Conservation (phyloP, 495 filamentous ascomycete genomes). For the Penicillium atrosanguineum region DNA sequence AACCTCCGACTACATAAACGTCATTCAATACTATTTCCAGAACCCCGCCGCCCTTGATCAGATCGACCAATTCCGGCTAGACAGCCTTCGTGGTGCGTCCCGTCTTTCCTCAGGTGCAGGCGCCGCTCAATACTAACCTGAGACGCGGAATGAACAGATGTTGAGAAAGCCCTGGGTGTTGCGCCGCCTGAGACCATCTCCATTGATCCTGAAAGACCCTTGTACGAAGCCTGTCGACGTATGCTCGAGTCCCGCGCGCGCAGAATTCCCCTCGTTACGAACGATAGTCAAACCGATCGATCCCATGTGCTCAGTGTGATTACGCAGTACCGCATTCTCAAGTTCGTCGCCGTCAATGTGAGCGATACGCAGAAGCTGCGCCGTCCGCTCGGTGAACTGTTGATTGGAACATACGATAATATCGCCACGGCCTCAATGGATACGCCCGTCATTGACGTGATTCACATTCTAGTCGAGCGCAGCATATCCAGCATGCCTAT, state of each 20-base stretch:
- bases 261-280: conserved; percentile 89
- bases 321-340: conserved; percentile 96
- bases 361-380: conserved; percentile 83
- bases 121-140: conserved; percentile 13
- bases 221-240: conserved; percentile 92
- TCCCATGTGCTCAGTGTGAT: conserved; percentile 94
- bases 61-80: conserved; percentile 91
- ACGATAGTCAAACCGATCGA: conserved; percentile 90
- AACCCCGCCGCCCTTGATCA: conserved; percentile 85
- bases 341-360: conserved; percentile 98
- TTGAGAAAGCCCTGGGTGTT: conserved; percentile 90
- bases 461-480: conserved; percentile 86
- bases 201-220: conserved; percentile 80
- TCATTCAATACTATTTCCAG: conserved; percentile 99
- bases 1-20: conserved; percentile 94
- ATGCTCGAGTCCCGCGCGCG: conserved; percentile 93
- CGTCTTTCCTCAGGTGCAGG: background rate
- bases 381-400: conserved; percentile 82
- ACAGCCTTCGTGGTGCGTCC: conserved; percentile 78
- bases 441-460: conserved; percentile 91
- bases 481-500: conserved; percentile 97
- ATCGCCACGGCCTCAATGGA: conserved; percentile 85
- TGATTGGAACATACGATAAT: conserved; percentile 78
- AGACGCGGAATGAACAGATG: conserved; percentile 55
- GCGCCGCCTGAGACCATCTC: conserved; percentile 92